Base-by-base conservation (phyloP, 2,329 filamentous ascomycete species). In the Botryotinia convoluta region DNA sequence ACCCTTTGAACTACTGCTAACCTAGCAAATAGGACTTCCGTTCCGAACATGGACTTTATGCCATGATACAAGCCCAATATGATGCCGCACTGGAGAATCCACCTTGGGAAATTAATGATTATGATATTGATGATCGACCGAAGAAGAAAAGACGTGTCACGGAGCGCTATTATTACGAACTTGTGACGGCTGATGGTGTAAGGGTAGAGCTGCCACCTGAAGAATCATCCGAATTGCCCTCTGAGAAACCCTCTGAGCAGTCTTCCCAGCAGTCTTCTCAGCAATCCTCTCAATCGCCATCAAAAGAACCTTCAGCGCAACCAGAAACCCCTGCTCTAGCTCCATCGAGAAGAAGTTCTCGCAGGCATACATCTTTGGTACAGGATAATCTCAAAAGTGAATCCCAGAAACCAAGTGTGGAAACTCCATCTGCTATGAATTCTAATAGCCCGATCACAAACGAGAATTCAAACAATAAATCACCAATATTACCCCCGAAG, bases 41-140 rank as follows among this genome's bases (percentile, higher is more conserved):
- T 59, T 92, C 90, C 2, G 88, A 92, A 79, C 89, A 93, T 80
- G 91, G 91, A 2, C 85, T 93, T 1, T 93, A 93, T 81, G 91
- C 91, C 18, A 83, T 93, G 64, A 92, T 93, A 22, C 91, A 92
- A 81, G 86, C 89, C 26, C 89, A 91, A 76, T 90, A 90, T 77
- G 88, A 91, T 75, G 85, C 86, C 54, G 78, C 79, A 22, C 61
- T 80, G 85, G 85, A 68, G 82, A 84, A 76, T 83, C 81, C 76
- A 65, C 81, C 78, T 77, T 78, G 77, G 77, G 79, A 77, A 80
- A 57, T 75, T n/a, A 78, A 80, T 67, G 76, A 77, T 35, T 75
- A 79, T 68, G 79, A 80, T 69, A 80, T 81, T 69, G 80, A 83
- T 60, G 78, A 80, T 68, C 76, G 80, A 61, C 80, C 80, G 16